Base-by-base conservation (phyloP, 306 rosid species). In the Cicer yamashitae region DNA sequence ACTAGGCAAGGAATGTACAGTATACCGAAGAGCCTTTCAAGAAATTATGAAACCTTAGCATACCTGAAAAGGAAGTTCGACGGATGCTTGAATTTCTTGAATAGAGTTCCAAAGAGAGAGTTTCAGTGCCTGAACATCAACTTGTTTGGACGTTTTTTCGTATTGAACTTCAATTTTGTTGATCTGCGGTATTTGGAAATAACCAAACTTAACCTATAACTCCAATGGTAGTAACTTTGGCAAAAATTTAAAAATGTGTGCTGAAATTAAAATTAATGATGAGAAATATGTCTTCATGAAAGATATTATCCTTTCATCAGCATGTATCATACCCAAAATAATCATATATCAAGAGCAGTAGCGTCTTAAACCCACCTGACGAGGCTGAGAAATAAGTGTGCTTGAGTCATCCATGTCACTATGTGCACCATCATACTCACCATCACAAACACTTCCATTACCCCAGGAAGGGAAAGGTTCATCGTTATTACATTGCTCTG, bases 111-210 rank as follows among this genome's bases (percentile, higher is more conserved):
- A 94, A 57, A 91, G 89, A 22, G 91, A 86, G 60, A 59, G 81
- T 82, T 94, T 94, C 81, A 94, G 82, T 48, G 78, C 89, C 85
- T 91, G 91, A 78, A 90, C 97, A 58, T 91, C 94, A 13, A 94
- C 98, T 91, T 90, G 96, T 77, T 90, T 94, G 54, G 97, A 88
- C 51, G 91, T 90, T 88, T 90, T 89, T 86, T 91, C 98, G 79
- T 85, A 90, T 80, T 89, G 93, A 52, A 94, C 98, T 87, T 94
- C 89, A 67, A 91, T 84, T 90, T 90, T 91, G 73, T 87, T 94
- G 68, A 94, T 89, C 96, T 94, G 88, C 11, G 61, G 80, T 38
- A 70, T 86, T 81, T 3, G 59, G 14, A 85, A 68, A 76, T 30
- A 84, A 74, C 77, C 79, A 76, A 65, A 61, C 45, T 56, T 46